Base-by-base conservation (phyloP, 148 eudicot genomes). In the Arbutus unedo region DNA sequence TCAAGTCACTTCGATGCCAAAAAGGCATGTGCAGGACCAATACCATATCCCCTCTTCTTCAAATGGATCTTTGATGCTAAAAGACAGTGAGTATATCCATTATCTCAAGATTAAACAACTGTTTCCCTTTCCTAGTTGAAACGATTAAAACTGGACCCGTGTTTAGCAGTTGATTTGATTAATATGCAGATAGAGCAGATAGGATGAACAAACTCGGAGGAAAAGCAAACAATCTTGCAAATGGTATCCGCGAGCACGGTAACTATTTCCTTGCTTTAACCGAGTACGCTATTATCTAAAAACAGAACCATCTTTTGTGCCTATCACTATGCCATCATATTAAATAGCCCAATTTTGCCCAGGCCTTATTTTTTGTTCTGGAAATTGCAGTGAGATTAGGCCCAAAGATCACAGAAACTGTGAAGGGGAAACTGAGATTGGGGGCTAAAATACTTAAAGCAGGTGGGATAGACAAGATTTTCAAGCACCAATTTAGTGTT, bases 381-480 rank as follows among this genome's bases (percentile, higher is more conserved):
- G 43, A 64, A 25, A 50, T 80, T 82, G 72, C 87, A 85, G 87
- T 82, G 62, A 84, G 56, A 62, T 25, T 84, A n/a, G 83, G 85
- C 15, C 82, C 85, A 16, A 84, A 84, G 74, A 57, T 84, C n/a
- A 19, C 87, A 4, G 83, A 87, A 79, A 84, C 82, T 67, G 89
- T 87, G 76, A 87, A 85, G 73, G 80, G 86, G 13, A 90, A 91
- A 74, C 72, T 91, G 66, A 86, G 88, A 16, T 74, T 88, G 59
- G 90, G 91, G 9, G 90, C 88, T 4, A 86, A 76, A 84, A 84
- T 88, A 44, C 48, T 89, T 50, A 82, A 64, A 83, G 74, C 73
- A n/a, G 91, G 89, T 10, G 87, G 89, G 0, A 59, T 84, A 76
- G 88, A 84, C 57, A 91, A 88, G 66, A 81, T 89, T 51, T 91